A percentile compares a stretch with the other conserved stretches of the same genome.
phyloP scores from a whole-genome alignment of 441 rosid species.

The Pelargonium myrrhifolium region DNA sequence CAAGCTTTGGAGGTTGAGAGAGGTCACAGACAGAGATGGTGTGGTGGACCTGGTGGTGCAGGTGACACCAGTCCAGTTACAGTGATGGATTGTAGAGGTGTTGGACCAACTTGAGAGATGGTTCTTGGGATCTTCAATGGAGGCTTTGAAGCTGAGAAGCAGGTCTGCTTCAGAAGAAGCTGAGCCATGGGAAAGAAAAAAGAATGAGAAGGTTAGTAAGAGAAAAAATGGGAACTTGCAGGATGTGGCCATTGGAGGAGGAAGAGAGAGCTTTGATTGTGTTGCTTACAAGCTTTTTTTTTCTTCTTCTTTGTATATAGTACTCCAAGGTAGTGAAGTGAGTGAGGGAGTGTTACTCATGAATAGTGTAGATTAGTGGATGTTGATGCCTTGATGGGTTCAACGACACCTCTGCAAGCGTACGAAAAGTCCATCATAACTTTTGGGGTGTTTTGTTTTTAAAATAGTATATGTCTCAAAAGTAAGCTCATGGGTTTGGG shows the following conservation, averaged over 20 bases:
- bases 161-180: constrained; percentile 48
- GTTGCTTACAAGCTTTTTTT: constrained; percentile 18
- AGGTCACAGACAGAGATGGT: constrained; percentile 45
- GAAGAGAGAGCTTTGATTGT: constrained; percentile 19
- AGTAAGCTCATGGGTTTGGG: no score
- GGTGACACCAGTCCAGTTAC: constrained; percentile 83
- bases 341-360: not conserved
- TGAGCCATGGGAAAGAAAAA: constrained; percentile 23
- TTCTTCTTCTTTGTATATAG: not conserved
- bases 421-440: not conserved
- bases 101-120: constrained; percentile 70
- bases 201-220: constrained; percentile 33
- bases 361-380: constrained; percentile 16
- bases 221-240: constrained; percentile 27
- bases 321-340: constrained; percentile 14
- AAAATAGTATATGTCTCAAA: no score
- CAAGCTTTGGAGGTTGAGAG: constrained; percentile 59
- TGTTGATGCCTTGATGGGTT: constrained; percentile 12
- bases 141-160: constrained; percentile 63
- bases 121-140: constrained; percentile 55
- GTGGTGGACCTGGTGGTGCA: constrained; percentile 32
- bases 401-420: constrained; percentile 9
- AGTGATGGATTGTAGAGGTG: constrained; percentile 44
- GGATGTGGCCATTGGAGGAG: constrained; percentile 53
- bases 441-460: no score